Conservation (phyloP, 75 land plant species). For the Cunninghamia lanceolata region DNA sequence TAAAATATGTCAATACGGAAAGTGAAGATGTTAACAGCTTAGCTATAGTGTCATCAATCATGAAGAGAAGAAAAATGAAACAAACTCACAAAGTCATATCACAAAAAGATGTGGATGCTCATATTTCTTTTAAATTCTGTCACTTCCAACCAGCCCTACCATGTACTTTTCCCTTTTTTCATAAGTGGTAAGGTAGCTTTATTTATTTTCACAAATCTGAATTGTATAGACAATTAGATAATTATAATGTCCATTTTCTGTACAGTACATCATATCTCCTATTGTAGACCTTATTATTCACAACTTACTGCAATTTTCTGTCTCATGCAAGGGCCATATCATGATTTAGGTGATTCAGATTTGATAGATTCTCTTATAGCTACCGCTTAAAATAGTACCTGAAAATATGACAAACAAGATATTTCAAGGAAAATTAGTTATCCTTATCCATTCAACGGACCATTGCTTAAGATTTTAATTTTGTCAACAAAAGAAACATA, state of each 20-base stretch:
- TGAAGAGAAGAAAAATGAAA: neutral
- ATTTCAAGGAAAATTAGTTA: neutral
- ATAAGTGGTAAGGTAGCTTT: neutral
- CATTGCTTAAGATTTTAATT: neutral
- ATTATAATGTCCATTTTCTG: neutral
- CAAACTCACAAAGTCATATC: neutral
- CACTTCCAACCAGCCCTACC: neutral
- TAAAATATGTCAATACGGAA: neutral
- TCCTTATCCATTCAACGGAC: neutral
- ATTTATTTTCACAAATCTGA: neutral
- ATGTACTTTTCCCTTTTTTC: neutral
- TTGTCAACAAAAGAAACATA: neutral
- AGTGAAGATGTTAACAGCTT: neutral
- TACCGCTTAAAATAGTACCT: conserved; percentile 8
- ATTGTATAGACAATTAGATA: neutral
- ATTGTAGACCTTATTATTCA: neutral
- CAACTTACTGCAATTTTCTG: neutral
- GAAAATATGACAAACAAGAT: neutral
- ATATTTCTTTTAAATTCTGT: neutral
- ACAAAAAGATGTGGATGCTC: neutral
- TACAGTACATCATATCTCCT: neutral
- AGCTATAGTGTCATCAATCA: neutral
- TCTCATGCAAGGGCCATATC: neutral
- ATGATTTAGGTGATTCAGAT: neutral
- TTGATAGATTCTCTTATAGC: neutral